These are phyloP conservation scores for Acanthamoeba polyphaga DNA, from an alignment of 208 protist genomes.

Conservation along the genomic window DNA sequence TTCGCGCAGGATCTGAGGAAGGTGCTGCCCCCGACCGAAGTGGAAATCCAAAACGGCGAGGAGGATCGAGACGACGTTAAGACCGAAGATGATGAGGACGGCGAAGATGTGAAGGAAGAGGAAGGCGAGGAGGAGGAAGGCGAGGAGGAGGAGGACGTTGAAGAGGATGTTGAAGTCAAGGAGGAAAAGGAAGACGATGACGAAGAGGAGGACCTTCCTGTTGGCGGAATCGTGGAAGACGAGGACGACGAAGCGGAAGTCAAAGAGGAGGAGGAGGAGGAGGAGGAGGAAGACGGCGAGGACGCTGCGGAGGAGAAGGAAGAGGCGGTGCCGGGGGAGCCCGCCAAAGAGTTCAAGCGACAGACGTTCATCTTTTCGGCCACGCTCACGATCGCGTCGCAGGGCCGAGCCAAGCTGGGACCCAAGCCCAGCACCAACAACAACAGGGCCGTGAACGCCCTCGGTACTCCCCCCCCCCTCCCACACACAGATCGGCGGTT, in stretches of 20 bases:
- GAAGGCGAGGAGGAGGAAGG: slow-evolving; percentile 73
- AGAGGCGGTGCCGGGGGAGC: neutral
- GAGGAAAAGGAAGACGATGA: slow-evolving; percentile 8
- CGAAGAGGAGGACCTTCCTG: neutral
- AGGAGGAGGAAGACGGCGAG: slow-evolving; percentile 29
- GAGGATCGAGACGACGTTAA: slow-evolving; percentile 56
- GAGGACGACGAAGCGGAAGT: neutral
- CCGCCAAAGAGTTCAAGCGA: slow-evolving; percentile 58
- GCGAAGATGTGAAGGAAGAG: slow-evolving; percentile 11
- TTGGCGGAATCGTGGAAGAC: neutral
- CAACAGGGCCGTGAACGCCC: slow-evolving; percentile 18
- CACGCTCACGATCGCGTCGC: slow-evolving; percentile 84
- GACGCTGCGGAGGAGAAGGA: slow-evolving; percentile 59
- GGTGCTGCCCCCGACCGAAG: slow-evolving; percentile 28
- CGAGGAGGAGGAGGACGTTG: neutral
- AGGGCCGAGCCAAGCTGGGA: slow-evolving; percentile 36
- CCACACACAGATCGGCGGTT: neutral
- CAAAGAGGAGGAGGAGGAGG: slow-evolving; percentile 27
- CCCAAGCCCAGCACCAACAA: slow-evolving; percentile 54
- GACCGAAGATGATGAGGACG: slow-evolving; percentile 91
- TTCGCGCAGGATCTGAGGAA: neutral
- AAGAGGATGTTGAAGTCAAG: neutral
- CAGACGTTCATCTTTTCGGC: slow-evolving; percentile 92
- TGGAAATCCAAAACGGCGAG: slow-evolving; percentile 82
- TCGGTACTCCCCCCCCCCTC: neutral